A percentile compares a stretch with the other conserved stretches of the same genome.
Conservation (phyloP, 2,329 filamentous ascomycete genomes). For the Colletotrichum euphorbiae region DNA sequence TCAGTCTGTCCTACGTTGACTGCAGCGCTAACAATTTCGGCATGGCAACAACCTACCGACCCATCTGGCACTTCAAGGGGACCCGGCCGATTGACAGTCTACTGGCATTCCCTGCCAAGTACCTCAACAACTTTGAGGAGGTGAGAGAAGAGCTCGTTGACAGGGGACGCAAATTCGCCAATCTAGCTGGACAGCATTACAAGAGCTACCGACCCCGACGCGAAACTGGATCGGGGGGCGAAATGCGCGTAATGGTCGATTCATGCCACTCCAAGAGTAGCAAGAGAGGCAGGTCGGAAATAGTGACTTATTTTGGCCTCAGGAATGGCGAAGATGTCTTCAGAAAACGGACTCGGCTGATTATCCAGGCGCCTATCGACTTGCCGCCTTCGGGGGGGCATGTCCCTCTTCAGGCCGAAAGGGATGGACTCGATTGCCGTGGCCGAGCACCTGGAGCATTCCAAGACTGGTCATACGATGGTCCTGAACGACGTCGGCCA, state of each 20-base stretch:
- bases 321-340: background rate
- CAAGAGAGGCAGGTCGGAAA: background rate
- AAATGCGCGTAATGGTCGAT: conserved; percentile 33
- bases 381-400: conserved; percentile 19
- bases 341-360: conserved; percentile 25
- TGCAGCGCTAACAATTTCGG: conserved; percentile 61
- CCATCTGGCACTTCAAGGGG: conserved; percentile 55
- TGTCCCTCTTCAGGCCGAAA: conserved; percentile 5
- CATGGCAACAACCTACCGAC: conserved; percentile 48
- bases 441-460: background rate
- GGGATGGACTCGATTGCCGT: background rate
- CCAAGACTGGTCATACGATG: background rate
- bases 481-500: background rate
- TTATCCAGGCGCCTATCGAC: conserved; percentile 40
- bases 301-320: background rate
- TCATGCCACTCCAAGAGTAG: background rate
- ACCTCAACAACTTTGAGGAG: conserved; percentile 53
- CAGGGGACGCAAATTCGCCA: conserved; percentile 58
- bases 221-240: conserved; percentile 29
- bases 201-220: conserved; percentile 52
- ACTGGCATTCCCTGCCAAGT: conserved; percentile 56
- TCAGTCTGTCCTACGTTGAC: conserved; percentile 57
- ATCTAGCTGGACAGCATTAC: conserved; percentile 58
- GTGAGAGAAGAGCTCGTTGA: conserved; percentile 50
- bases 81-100: conserved; percentile 57